Conservation (phyloP, 345 rosid species). For the Citrus mangshanensis region DNA sequence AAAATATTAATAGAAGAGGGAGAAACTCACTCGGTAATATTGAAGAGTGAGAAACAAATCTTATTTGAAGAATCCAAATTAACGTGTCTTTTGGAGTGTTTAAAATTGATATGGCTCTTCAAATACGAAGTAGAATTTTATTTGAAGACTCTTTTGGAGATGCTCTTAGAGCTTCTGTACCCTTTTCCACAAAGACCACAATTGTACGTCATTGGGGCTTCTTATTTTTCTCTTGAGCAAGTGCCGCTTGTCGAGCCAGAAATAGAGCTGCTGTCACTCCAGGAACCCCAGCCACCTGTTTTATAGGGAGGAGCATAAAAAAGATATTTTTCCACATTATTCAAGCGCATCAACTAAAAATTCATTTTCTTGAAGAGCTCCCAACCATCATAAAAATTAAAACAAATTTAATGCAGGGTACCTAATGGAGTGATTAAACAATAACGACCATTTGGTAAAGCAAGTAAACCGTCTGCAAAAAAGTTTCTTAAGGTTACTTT, state of each 20-base stretch:
- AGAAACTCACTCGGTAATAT: no score
- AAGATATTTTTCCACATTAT: neutral
- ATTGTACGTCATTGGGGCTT: constrained; percentile 62
- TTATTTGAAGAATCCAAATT: no score
- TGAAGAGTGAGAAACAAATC: no score
- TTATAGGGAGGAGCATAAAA: neutral
- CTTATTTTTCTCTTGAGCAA: constrained; percentile 60
- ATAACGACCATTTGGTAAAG: neutral
- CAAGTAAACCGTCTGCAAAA: neutral
- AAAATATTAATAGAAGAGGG: no score
- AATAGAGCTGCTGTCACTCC: constrained; percentile 87
- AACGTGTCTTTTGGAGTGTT: no score
- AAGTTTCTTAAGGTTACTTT: no score
- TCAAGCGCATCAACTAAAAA: neutral
- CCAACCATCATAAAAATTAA: neutral
- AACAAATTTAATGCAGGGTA: neutral
- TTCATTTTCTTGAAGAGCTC: neutral
- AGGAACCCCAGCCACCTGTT: constrained; percentile 93
- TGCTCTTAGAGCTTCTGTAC: constrained; percentile 57
- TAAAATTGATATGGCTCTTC: no score
- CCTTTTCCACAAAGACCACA: constrained; percentile 76
- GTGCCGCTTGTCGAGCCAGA: constrained; percentile 67
- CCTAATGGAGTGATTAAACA: neutral
- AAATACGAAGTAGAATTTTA: no score
- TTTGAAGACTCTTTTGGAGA: no score